Conservation (phyloP, 2,329 filamentous ascomycete genomes). For the Gremmenia infestans region DNA sequence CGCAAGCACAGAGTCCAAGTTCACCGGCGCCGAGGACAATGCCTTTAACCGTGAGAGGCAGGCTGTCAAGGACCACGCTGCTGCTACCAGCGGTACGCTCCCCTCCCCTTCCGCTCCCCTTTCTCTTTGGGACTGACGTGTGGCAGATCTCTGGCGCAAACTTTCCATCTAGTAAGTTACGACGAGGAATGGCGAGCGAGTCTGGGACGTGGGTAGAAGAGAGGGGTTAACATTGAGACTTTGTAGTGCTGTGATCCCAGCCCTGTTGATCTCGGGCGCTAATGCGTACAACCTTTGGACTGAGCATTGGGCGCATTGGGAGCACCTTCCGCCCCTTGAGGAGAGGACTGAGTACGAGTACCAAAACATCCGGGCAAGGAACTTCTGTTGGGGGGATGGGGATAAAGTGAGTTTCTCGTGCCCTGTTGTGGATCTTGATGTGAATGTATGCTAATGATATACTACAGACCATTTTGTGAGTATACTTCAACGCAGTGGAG, state of each 20-base stretch:
- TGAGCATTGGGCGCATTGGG: constrained; percentile 96
- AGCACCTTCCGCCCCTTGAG: constrained; percentile 78
- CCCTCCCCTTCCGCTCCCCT: constrained; percentile 21
- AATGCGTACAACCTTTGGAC: constrained; percentile 92
- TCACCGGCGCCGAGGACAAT: constrained; percentile 68
- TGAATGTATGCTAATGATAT: constrained; percentile 12
- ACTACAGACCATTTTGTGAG: constrained; percentile 61
- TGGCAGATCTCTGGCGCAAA: constrained; percentile 85
- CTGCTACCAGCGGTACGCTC: constrained; percentile 71
- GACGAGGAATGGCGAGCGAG: constrained; percentile 1
- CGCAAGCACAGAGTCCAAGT: constrained; percentile 55
- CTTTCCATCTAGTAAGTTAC: constrained; percentile 83
- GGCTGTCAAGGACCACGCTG: constrained; percentile 87
- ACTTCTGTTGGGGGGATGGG: constrained; percentile 90
- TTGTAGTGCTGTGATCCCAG: constrained; percentile 67
- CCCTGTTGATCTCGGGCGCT: constrained; percentile 62
- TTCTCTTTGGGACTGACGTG: constrained; percentile 32
- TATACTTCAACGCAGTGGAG: constrained; percentile 17
- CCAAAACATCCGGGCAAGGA: constrained; percentile 97
- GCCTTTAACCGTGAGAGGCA: constrained; percentile 88
- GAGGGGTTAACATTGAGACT: background rate
- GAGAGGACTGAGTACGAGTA: constrained; percentile 92
- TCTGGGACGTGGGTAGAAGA: constrained; percentile 1
- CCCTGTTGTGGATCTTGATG: constrained; percentile 5
- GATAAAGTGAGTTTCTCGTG: constrained; percentile 68